These are phyloP conservation scores for Sporothrix brasiliensis DNA, from an alignment of 2,329 filamentous ascomycete species.

Conservation along the genomic window DNA sequence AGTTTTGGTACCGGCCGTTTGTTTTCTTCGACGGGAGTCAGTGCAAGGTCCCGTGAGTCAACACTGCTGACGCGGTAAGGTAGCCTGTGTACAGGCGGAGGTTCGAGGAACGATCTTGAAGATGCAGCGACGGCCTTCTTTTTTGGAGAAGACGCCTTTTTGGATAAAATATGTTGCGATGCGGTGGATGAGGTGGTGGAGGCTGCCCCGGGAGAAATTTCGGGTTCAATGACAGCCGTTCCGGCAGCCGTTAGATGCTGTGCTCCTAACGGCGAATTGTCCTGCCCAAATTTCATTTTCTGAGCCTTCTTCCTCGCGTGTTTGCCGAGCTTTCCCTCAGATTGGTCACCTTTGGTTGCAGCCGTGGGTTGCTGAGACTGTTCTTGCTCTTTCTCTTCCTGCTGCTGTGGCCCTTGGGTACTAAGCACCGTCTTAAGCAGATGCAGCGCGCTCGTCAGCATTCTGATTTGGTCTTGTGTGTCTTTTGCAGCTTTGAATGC, in stretches of 20 bases:
- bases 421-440: slow-evolving; percentile 47
- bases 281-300: neutral
- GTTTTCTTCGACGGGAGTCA: slow-evolving; percentile 43
- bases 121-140: neutral
- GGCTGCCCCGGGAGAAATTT: neutral
- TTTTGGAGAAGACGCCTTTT: neutral
- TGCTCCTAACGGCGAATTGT: neutral
- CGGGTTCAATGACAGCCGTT: neutral
- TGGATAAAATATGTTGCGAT: neutral
- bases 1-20: slow-evolving; percentile 60
- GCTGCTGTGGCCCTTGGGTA: slow-evolving; percentile 39
- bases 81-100: neutral
- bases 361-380: neutral
- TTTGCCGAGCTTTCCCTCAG: slow-evolving; percentile 27
- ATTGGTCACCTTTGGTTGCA: neutral
- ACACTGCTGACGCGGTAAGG: slow-evolving; percentile 39
- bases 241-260: neutral
- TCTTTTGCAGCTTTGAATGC: slow-evolving; percentile 25
- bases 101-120: neutral
- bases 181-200: neutral
- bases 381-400: slow-evolving; percentile 5
- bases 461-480: slow-evolving; percentile 39
- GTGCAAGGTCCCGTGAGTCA: slow-evolving; percentile 38
- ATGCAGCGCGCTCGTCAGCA: slow-evolving; percentile 45
- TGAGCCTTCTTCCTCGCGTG: slow-evolving; percentile 18